phyloP scores from a whole-genome alignment of 176 grass and related monocot species.

The sorghum (Sorghum bicolor) region Sorghum_bicolor_NCBIv3 NC_012871.2:4314501-4315000 shows the following conservation, averaged over 20 bases:
- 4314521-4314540: slow-evolving; percentile 2
- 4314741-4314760: background rate
- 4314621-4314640: background rate
- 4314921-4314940: background rate
- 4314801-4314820: background rate
- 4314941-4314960: background rate
- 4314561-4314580: background rate
- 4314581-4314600: background rate
- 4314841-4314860: background rate
- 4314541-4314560: slow-evolving; percentile 11
- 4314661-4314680: background rate
- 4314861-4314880: background rate
- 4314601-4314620: background rate
- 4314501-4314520: slow-evolving; percentile 20
- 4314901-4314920: background rate
- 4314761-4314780: background rate
- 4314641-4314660: background rate
- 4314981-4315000: background rate
- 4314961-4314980: accelerated
- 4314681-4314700: background rate
- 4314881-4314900: background rate
- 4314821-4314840: background rate
- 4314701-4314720: too few relatives aligned
- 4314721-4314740: background rate
- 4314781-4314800: background rate